Conservation (phyloP, 495 filamentous ascomycete genomes). For the Penicillium bovifimosum region DNA sequence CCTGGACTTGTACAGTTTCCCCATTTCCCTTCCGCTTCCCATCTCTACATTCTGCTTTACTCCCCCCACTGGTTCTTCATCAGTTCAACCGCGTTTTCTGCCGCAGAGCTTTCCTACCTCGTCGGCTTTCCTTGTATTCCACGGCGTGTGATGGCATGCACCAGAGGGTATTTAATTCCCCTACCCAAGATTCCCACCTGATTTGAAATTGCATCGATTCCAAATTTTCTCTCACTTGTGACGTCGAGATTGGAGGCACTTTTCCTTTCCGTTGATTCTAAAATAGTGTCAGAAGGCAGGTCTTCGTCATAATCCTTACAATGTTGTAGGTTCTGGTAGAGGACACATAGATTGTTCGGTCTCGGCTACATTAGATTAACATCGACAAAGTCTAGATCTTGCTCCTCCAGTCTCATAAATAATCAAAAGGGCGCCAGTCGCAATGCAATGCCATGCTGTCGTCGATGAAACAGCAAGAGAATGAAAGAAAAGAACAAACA, state of each 20-base stretch:
- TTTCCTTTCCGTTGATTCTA: background rate
- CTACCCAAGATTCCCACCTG: conserved; percentile 22
- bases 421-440: conserved; percentile 16
- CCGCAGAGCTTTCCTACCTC: background rate
- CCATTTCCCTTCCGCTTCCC: background rate
- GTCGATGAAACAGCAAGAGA: background rate
- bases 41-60: background rate
- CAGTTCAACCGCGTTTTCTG: background rate
- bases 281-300: background rate
- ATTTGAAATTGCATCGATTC: conserved; percentile 13
- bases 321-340: too few species aligned
- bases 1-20: conserved; percentile 13
- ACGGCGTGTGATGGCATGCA: conserved; percentile 22
- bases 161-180: conserved; percentile 16
- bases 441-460: conserved; percentile 21
- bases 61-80: background rate
- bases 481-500: background rate
- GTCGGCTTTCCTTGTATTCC: conserved; percentile 7
- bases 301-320: background rate
- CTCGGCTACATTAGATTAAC: background rate
- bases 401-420: background rate
- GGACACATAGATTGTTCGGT: background rate
- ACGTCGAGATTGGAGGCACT: background rate
- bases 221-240: background rate
- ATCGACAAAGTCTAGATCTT: conserved; percentile 1